A percentile compares a stretch with the other conserved stretches of the same genome.
These are phyloP conservation scores for Odontarrhena argentea DNA, from an alignment of 345 rosid species.

Conservation along the genomic window DNA sequence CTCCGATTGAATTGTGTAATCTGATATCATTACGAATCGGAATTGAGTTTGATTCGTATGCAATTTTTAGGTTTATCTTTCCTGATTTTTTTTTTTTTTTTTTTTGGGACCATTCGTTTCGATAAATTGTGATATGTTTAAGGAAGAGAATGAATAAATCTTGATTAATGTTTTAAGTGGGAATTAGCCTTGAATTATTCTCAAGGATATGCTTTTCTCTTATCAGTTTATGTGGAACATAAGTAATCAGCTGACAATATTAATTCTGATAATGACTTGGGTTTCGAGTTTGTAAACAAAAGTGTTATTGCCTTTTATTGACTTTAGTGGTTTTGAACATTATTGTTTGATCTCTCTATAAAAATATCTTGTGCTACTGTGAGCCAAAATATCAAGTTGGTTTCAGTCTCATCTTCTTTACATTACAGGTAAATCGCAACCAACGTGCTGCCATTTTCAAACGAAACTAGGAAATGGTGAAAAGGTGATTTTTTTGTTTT, in stretches of 20 bases:
- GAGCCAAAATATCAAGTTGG: neutral
- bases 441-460: neutral
- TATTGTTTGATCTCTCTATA: constrained; percentile 19
- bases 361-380: constrained; percentile 7
- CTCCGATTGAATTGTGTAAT: neutral
- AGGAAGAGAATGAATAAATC: neutral
- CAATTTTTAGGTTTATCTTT: neutral
- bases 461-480: constrained; percentile 55
- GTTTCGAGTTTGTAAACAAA: constrained; percentile 22
- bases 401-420: neutral
- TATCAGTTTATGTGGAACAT: constrained; percentile 20
- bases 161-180: neutral
- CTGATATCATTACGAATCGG: constrained; percentile 1
- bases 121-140: constrained; percentile 15
- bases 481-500: constrained; percentile 43
- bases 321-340: neutral
- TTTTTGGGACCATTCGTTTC: neutral
- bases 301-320: constrained; percentile 23
- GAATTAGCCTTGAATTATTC: neutral
- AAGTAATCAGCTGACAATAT: constrained; percentile 17
- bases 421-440: neutral
- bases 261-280: constrained; percentile 23
- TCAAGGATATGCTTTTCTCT: constrained; percentile 16
- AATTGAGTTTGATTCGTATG: neutral
- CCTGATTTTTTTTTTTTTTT: neutral